Evolutionary conservation across 768 basidiomycete genomes (phyloP), one percentile per base, ranked within the genome.

Genomic region (Amanita muscaria): DNA sequence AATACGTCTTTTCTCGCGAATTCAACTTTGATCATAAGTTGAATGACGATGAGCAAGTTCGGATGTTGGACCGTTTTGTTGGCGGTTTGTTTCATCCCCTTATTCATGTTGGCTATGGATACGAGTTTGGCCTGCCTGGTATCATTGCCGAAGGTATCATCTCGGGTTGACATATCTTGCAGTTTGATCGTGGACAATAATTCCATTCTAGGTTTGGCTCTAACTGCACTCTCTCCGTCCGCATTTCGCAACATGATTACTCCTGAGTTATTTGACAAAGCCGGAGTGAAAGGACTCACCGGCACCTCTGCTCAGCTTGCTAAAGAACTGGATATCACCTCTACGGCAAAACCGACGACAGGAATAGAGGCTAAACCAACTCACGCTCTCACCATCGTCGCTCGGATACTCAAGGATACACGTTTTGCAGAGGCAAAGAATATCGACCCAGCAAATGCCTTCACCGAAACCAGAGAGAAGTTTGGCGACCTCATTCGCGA

Each of bases 91-190:
- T 85, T 4, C 83, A 87, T 52, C 77, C 83, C 0, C 44, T 83
- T 31, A 83, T 86, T 35, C 79, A 84, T 51, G 51, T 63, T 2
- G 82, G 79, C 11, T 74, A 76, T 57, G 82, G 80, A 3, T 58
- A 71, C 3, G 83, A 85, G 56, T 83, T 83, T 48, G 65, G 56
- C 2, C 46, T 80, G 16, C 69, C 74, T 5, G 83, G 80, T 0
- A 57, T 82, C 37, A 58, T 76, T 2, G 75, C 74, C 1, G 82
- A 86, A 65, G 83, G 83, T 81, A 23, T 15, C 19, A 11, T n/a
- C n/a, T 6, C 10, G n/a, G 29, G 18, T n/a, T n/a, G n/a, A n/a
- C n/a, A n/a, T n/a, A n/a, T n/a, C n/a, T 29, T 29, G 6, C 27
- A 29, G 27, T 29, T 29, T 29, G 12, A 6, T 6, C 27, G 15